phyloP scores from a whole-genome alignment of 2,329 filamentous ascomycete genomes.

The Pseudocercospora fijiensis region DNA sequence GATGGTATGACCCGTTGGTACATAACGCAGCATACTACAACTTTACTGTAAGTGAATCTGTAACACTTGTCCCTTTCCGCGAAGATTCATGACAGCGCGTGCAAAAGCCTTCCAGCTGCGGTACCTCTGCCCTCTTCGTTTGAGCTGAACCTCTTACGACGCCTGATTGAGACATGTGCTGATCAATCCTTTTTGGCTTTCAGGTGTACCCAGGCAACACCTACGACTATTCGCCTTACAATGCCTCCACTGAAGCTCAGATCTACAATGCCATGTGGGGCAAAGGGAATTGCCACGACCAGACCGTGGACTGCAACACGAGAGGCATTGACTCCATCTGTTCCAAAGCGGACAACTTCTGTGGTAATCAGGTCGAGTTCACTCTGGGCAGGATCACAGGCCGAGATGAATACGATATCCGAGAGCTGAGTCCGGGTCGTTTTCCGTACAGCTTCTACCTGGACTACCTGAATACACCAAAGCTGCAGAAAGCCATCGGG shows the following conservation, averaged over 20 bases:
- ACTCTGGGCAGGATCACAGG: constrained; percentile 53
- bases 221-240: constrained; percentile 56
- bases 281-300: constrained; percentile 60
- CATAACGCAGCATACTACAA: constrained; percentile 61
- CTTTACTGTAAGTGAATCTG: constrained; percentile 56
- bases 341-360: constrained; percentile 56
- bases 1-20: constrained; percentile 58
- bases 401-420: constrained; percentile 61
- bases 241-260: constrained; percentile 49
- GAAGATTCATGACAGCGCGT: no score
- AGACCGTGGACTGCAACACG: constrained; percentile 55
- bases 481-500: constrained; percentile 59
- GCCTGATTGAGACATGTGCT: constrained; percentile 42
- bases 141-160: background rate
- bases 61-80: constrained; percentile 28
- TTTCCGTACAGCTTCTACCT: constrained; percentile 55
- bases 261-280: constrained; percentile 63
- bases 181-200: constrained; percentile 24
- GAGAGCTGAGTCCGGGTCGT: constrained; percentile 56
- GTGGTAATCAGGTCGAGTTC: constrained; percentile 53
- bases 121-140: no score
- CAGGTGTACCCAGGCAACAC: constrained; percentile 27
- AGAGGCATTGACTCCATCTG: constrained; percentile 54
- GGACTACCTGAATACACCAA: constrained; percentile 58
- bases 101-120: no score